Percentiles rank a stretch among this genome's conserved stretches.
These are phyloP conservation scores for Obelidium mucronatum DNA, from an alignment of 192 early-diverging fungal species.

Conservation along the genomic window DNA sequence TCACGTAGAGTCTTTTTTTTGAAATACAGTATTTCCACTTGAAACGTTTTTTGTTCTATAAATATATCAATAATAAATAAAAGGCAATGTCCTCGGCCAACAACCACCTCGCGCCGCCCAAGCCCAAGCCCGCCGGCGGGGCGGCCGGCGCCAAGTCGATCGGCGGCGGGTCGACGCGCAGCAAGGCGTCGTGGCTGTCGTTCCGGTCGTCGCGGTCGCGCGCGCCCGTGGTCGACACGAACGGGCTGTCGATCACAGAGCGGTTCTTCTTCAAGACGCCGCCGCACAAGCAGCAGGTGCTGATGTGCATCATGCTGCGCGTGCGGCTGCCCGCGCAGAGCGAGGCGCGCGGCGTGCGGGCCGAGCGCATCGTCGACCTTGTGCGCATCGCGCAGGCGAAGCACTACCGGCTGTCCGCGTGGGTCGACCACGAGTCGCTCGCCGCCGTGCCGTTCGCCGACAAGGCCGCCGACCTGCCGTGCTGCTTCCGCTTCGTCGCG, in stretches of 20 bases:
- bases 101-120: background rate
- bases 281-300: constrained; percentile 45
- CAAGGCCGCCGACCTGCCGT: constrained; percentile 49
- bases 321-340: constrained; percentile 39
- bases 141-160: background rate
- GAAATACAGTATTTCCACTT: too few species aligned
- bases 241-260: constrained; percentile 53
- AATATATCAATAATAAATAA: too few species aligned
- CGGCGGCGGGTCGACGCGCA: background rate
- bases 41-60: too few species aligned
- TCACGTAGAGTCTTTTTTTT: too few species aligned
- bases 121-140: too few species aligned
- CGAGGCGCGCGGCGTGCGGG: background rate
- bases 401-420: constrained; percentile 49
- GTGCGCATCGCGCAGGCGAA: constrained; percentile 43
- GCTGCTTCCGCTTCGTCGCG: constrained; percentile 14
- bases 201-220: background rate
- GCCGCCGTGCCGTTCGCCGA: constrained; percentile 35
- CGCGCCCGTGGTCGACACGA: constrained; percentile 26
- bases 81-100: background rate
- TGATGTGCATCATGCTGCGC: constrained; percentile 46
- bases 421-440: constrained; percentile 47
- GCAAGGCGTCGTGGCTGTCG: constrained; percentile 19
- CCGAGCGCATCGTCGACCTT: constrained; percentile 48
- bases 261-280: constrained; percentile 52